Evolutionary conservation across 1,284 basidiomycete genomes (phyloP), one percentile per base, ranked within the genome.

Genomic region (Omphalotus olearius): DNA sequence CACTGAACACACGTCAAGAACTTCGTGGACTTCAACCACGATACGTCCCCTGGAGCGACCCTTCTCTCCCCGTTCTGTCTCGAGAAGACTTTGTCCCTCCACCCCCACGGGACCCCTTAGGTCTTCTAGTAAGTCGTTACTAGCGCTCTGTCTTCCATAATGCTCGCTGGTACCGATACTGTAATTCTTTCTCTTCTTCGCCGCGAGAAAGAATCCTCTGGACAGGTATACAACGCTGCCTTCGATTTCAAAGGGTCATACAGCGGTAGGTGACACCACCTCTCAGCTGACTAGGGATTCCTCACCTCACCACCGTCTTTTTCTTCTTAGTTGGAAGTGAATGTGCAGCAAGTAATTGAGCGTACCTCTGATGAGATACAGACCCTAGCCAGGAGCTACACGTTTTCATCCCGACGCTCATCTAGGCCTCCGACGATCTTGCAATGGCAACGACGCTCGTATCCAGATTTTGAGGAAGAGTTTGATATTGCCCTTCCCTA

Each of bases 1-100:
- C 55, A 36, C 49, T 53, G 4, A 53, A 44, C 18, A 50, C 55
- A 2, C 51, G 55, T 14, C 53, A 56, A 47, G 52, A 51, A 28
- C 45, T 56, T 23, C 39, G 45, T 36, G 26, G 33, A 36, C 45
- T 47, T 20, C 30, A 42, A n/a, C 49, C 55, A 11, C 55, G 47
- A 16, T 35, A 49, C 16, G 25, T n/a, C 14, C 38, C 41, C 16
- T 48, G 45, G 52, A 47, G 39, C 16, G 52, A 53, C 20, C 13
- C 36, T 13, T 43, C 51, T 2, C 26, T 53, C 2, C 55, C 48
- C 7, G 25, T 56, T 3, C 40, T 56, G 9, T 50, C 48, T 35
- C 45, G 44, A 9, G 51, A 53, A 10, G 49, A 53, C 17, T 50
- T 53, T 35, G 42, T 45, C 23, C 30, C 44, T 13, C 44, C 30